Evolutionary conservation across 306 rosid species (phyloP).

Genomic region (Quercus mongolica): DNA sequence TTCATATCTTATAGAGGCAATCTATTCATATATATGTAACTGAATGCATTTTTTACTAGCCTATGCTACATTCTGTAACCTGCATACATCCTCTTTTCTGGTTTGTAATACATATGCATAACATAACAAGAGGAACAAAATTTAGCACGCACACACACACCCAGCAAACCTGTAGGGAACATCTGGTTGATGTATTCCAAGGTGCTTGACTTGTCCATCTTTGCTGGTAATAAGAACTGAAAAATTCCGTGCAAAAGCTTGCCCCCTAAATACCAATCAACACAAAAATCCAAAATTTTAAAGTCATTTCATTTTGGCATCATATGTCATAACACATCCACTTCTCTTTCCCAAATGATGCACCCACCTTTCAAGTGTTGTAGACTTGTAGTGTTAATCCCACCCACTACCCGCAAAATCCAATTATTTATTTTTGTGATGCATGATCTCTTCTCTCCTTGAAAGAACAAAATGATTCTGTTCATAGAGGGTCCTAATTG

Average conservation of each 20-base stretch:
- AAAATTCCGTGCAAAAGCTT: background rate
- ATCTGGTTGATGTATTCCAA: constrained; percentile 94
- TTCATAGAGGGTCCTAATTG: no score
- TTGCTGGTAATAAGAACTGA: constrained; percentile 22
- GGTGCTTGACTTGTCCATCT: constrained; percentile 91
- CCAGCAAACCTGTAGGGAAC: constrained; percentile 86
- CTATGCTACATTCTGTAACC: background rate
- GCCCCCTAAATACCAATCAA: no score
- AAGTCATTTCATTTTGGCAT: no score
- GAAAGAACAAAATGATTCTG: no score
- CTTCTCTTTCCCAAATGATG: no score
- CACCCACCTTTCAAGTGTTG: no score
- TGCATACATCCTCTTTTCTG: background rate
- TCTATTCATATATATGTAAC: background rate
- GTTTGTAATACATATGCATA: background rate
- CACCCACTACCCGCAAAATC: no score
- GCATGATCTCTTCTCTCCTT: no score
- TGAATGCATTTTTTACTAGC: background rate
- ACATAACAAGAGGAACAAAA: background rate
- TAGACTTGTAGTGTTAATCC: no score
- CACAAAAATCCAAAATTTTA: no score
- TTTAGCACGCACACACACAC: background rate
- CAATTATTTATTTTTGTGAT: no score
- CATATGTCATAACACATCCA: no score
- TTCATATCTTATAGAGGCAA: background rate